A percentile compares a stretch with the other conserved stretches of the same genome.
Evolutionary conservation across 2,329 filamentous ascomycete species (phyloP).

Genomic region (Diaporthe ampelina): DNA sequence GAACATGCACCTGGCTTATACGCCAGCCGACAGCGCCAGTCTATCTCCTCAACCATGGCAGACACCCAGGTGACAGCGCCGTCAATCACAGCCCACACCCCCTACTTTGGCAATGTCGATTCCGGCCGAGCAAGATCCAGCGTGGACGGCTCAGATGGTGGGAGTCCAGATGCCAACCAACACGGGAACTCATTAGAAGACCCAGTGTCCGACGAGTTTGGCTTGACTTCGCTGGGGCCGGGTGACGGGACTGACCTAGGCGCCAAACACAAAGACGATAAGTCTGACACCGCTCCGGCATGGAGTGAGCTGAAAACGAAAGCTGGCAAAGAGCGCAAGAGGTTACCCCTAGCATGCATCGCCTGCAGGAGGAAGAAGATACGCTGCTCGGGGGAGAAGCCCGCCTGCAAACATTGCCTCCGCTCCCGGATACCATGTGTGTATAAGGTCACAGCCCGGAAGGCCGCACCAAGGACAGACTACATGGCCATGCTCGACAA

Average conservation of each 20-base stretch:
- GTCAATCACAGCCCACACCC: slow-evolving; percentile 53
- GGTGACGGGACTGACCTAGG: slow-evolving; percentile 68
- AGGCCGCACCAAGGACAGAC: slow-evolving; percentile 93
- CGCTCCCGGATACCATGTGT: slow-evolving; percentile 95
- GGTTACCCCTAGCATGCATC: slow-evolving; percentile 93
- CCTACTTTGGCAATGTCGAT: slow-evolving; percentile 49
- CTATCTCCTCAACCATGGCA: slow-evolving; percentile 53
- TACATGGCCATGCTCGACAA: slow-evolving; percentile 99
- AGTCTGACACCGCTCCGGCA: slow-evolving; percentile 70
- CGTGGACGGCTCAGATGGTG: slow-evolving; percentile 61
- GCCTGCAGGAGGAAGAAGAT: slow-evolving; percentile 98
- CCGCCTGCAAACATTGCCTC: slow-evolving; percentile 95
- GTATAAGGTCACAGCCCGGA: slow-evolving; percentile 96
- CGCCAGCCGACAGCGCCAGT: slow-evolving; percentile 48
- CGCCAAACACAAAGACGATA: slow-evolving; percentile 69
- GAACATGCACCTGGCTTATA: slow-evolving; percentile 52
- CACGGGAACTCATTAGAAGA: slow-evolving; percentile 65
- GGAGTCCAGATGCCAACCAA: slow-evolving; percentile 58
- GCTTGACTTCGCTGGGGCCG: slow-evolving; percentile 60
- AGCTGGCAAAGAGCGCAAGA: slow-evolving; percentile 95
- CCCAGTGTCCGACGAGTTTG: slow-evolving; percentile 71
- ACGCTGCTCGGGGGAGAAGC: slow-evolving; percentile 96
- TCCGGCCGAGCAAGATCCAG: slow-evolving; percentile 44
- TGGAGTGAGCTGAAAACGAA: slow-evolving; percentile 92
- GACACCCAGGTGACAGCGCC: slow-evolving; percentile 54